These are phyloP conservation scores for Solanum chaucha DNA, from an alignment of 257 asterid genomes.

Conservation along the genomic window DNA sequence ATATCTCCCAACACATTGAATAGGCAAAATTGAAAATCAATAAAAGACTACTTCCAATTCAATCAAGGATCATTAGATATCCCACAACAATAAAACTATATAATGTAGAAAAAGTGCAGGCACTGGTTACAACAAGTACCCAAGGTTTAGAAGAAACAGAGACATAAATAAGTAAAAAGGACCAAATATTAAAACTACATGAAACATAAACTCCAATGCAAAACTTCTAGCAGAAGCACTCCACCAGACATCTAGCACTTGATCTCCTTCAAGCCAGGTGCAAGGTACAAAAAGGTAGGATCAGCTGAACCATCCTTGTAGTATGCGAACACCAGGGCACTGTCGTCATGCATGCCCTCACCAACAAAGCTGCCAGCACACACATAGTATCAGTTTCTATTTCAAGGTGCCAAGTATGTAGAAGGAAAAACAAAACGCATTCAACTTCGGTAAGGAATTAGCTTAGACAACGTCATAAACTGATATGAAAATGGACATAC, in stretches of 20 bases:
- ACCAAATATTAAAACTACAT: not conserved
- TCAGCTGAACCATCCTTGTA: slow-evolving; percentile 76
- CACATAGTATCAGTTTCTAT: not conserved
- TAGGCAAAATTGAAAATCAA: not conserved
- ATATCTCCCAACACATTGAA: not conserved
- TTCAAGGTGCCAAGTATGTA: not conserved
- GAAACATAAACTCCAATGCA: not conserved
- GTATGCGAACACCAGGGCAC: slow-evolving; percentile 70
- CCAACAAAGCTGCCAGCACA: slow-evolving; percentile 57
- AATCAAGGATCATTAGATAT: not conserved
- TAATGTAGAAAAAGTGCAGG: not conserved
- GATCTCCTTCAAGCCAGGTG: slow-evolving; percentile 71
- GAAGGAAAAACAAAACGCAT: not conserved
- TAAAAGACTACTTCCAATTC: not conserved
- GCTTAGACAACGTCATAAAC: not conserved
- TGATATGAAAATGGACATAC: slow-evolving; percentile 27
- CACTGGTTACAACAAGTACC: not conserved
- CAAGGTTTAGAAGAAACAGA: not conserved
- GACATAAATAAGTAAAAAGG: not conserved
- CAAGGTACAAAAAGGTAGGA: slow-evolving; percentile 81
- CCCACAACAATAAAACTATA: not conserved
- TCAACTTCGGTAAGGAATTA: not conserved
- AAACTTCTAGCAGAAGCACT: not conserved
- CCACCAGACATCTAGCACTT: slow-evolving; percentile 41
- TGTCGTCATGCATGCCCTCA: slow-evolving; percentile 75